Evolutionary conservation across 2,329 filamentous ascomycete genomes (phyloP), one percentile per base, ranked within the genome.

Genomic region (Bimuria novae-zelandiae): DNA sequence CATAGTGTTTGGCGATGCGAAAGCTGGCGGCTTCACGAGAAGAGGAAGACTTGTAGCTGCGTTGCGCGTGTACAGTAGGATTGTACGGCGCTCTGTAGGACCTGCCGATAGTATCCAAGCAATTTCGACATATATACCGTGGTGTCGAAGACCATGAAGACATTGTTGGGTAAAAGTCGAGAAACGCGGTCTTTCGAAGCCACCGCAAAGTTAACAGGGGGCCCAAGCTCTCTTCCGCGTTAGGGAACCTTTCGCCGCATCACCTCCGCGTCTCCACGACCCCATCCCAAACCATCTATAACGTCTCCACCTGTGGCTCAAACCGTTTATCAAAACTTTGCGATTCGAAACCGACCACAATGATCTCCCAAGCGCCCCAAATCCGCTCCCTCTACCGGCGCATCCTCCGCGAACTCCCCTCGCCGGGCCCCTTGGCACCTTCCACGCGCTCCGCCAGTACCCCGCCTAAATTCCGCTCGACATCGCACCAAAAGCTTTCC

Each of bases 381-480:
- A 72, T 89, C 36, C 90, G 90, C 67, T 85, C 90, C 30, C 82
- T 96, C 70, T 97, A 97, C 82, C 90, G 93, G 67, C 84, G 88
- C 36, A 81, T 97, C 69, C 85, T 97, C 51, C 91, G 93, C 74
- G 92, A 97, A 78, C 86, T 97, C 7, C 93, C 93, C 1, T 84
- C 88, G 64, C 79, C 83, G 59, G 76, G 78, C 64, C 76, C 55
- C 76, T 76, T 78, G 64, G 76, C 56, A 75, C 80, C 21, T 17
- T 32, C 48, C 22, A 36, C 51, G 14, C 53, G 59, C 22, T 61
- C 83, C 59, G 76, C 78, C 64, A 76, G 54, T 76, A 76, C 78
- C 65, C 76, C 55, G 76, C 80, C 21, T 27, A 33, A 33, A 21
- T 52, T 40, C 32, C 59, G 59, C 47, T 49, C 61, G 12, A 55